phyloP scores from a whole-genome alignment of 2,329 filamentous ascomycete genomes.

The Penicillium corylophilum region DNA sequence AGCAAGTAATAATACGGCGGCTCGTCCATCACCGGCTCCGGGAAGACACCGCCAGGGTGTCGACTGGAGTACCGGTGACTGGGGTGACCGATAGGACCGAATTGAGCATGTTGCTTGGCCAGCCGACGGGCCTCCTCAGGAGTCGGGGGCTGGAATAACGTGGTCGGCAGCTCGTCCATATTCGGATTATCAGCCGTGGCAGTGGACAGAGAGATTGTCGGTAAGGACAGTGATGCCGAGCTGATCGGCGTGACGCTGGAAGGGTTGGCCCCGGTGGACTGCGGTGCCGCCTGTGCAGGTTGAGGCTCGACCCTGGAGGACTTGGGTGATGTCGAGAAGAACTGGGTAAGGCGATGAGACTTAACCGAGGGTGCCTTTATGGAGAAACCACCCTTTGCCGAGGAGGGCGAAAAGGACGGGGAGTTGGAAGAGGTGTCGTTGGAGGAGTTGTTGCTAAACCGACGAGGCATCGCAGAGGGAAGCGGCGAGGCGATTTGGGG shows the following conservation, averaged over 20 bases:
- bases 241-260: slow-evolving; percentile 61
- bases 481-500: slow-evolving; percentile 17
- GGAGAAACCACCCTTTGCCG: slow-evolving; percentile 55
- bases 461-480: slow-evolving; percentile 60
- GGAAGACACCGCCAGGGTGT: slow-evolving; percentile 76
- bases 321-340: slow-evolving; percentile 81
- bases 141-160: slow-evolving; percentile 82
- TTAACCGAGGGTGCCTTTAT: slow-evolving; percentile 56
- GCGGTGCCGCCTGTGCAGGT: slow-evolving; percentile 58
- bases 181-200: slow-evolving; percentile 74
- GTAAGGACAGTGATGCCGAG: slow-evolving; percentile 72
- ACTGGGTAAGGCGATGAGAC: slow-evolving; percentile 73
- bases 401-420: slow-evolving; percentile 50
- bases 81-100: slow-evolving; percentile 77
- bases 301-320: slow-evolving; percentile 58
- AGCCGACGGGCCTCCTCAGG: slow-evolving; percentile 76
- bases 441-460: slow-evolving; percentile 59
- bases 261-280: slow-evolving; percentile 59
- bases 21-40: slow-evolving; percentile 85
- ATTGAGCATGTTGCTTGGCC: slow-evolving; percentile 81
- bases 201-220: slow-evolving; percentile 88
- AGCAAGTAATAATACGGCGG: slow-evolving; percentile 95
- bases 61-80: slow-evolving; percentile 87
- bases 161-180: slow-evolving; percentile 71
- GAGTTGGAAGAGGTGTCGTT: slow-evolving; percentile 52